A percentile compares a stretch with the other conserved stretches of the same genome.
Conservation (phyloP, 2,329 filamentous ascomycete genomes). For the Scorias spongiosa region DNA sequence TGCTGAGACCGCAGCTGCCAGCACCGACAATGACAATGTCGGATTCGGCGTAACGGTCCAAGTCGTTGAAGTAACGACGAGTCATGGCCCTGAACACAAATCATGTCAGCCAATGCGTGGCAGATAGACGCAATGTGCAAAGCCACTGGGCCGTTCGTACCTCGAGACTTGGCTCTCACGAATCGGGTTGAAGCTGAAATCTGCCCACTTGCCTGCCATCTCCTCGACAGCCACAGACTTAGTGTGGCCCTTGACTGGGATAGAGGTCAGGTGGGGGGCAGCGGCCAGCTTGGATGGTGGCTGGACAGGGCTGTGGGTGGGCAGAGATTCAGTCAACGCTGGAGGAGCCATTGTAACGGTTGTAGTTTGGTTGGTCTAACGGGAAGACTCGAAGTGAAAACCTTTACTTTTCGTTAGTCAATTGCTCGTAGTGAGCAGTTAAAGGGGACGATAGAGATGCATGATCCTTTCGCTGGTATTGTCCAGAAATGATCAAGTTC, state of each 20-base stretch:
- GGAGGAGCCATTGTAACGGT: conserved; percentile 67
- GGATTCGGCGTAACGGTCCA: conserved; percentile 78
- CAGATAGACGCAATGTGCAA: too few relatives aligned
- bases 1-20: conserved; percentile 72
- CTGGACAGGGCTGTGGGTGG: conserved; percentile 29
- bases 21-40: conserved; percentile 90
- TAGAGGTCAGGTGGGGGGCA: conserved; percentile 20
- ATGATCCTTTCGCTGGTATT: conserved; percentile 99
- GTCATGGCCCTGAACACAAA: conserved; percentile 59
- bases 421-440: conserved; percentile 20
- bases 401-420: too few relatives aligned
- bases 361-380: conserved; percentile 17
- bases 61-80: conserved; percentile 77
- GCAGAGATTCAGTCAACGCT: conserved; percentile 32
- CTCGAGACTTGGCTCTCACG: conserved; percentile 70
- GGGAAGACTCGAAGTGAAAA: too few relatives aligned
- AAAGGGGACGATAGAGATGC: conserved; percentile 42
- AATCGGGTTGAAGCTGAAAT: conserved; percentile 72
- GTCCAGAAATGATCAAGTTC: conserved; percentile 76
- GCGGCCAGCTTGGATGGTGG: conserved; percentile 28
- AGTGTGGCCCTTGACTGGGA: conserved; percentile 22
- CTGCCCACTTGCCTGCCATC: conserved; percentile 64
- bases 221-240: conserved; percentile 44
- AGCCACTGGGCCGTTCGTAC: conserved; percentile 16
- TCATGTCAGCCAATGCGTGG: too few relatives aligned